Base-by-base conservation (phyloP, 2,329 filamentous ascomycete species). In the Rutstroemia sp. region DNA sequence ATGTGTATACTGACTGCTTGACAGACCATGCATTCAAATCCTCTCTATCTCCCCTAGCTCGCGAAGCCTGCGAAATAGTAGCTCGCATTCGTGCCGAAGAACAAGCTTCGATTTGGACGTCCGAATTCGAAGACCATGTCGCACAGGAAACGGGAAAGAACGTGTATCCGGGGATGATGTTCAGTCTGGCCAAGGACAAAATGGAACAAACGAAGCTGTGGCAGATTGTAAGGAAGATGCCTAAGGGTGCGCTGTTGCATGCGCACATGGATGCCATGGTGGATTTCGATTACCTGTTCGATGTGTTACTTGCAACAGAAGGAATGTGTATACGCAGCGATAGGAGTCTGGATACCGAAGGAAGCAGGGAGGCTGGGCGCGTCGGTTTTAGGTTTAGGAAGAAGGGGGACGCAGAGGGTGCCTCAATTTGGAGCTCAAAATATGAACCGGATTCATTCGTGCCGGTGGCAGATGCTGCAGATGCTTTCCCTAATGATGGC, bases 211-310 rank as follows among this genome's bases (percentile, higher is more conserved):
- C 89, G 14, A 84, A 84, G 67, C 77, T 96, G 23, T 97, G 90
- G 90, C 79, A 83, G 61, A 94, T 96, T 64, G 80, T 96, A 16
- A 81, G 85, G 58, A 80, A 76, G 61, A 90, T 97, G 88, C 92
- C 92, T 27, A 97, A 97, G 71, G 94, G 92, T 12, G 79, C 86
- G 8, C 76, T 95, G 30, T 73, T 95, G 58, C 92, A 97, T 73
- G 89, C 89, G 45, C 92, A 97, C 71, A 76, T 95, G 68, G 89
- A 95, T 70, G 90, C 92, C 64, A 95, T 95, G 84, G 87, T 95
- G 50, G 88, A 96, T 69, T 83, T 91, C 61, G 87, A 90, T 68
- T 95, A 84, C 74, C 73, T 96, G 7, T 78, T 95, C 41, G 80
- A 85, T 5, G 78, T 87, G 64, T 81, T 89, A 2, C 77, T 97